Evolutionary conservation across 192 early-diverging fungal species (phyloP), one percentile per base, ranked within the genome.

Genomic region (Spinellus fusiger): DNA sequence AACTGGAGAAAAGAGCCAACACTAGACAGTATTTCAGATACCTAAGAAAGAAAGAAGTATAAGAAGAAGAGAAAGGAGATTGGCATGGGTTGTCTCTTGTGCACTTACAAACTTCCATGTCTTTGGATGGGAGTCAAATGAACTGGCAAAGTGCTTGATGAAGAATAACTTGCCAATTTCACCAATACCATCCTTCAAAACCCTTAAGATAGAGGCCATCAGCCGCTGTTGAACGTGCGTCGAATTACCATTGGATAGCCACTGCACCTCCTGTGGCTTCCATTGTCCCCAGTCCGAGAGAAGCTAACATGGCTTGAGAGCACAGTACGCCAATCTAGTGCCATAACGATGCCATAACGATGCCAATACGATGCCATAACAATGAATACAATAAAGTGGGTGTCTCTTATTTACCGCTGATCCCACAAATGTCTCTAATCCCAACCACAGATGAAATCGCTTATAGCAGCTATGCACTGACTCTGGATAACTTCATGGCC

Each of bases 71-170:
- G 5, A 33, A 28, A 16, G 23, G 37, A 61, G 10, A 26, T 55
- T 15, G 40, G 5, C 18, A 26, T 49, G 4, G 28, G 6, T 62
- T 22, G 20, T 13, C 4, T 12, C 51, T 2, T 35, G 44, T 20
- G 46, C 12, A 27, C 64, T 50, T 59, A 88, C 73, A 37, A 86
- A 69, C 64, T 86, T 88, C 84, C 84, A 86, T 31, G 84, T 83
- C 61, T 85, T 88, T 35, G 86, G 86, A 61, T 84, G 82, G 23
- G 86, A 85, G 49, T 88, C 86, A 73, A 88, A 86, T 1, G 74
- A 79, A 56, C 76, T 74, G 8, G 84, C 78, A 70, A 77, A 88
- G 16, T 79, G 70, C 59, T 86, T 80, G 59, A 88, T 88, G 59
- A 88, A 86, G 33, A 88, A 76, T 13, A 88, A 65, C 68, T 88